Evolutionary conservation across 2,329 filamentous ascomycete species (phyloP).

Genomic region (Microsporum audouinii): DNA sequence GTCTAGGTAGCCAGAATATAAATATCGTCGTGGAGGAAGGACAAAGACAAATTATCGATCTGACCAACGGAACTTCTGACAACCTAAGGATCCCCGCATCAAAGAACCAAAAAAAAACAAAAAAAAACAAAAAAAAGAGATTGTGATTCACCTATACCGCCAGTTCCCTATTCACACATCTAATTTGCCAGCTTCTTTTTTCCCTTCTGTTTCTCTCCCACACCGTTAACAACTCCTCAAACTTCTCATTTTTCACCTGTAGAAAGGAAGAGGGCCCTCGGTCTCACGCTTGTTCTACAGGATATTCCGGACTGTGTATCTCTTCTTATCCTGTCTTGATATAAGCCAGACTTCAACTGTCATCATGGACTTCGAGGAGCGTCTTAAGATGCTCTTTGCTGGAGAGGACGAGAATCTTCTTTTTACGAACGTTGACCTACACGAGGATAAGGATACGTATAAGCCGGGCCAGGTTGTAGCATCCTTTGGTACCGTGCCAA

Average conservation of each 20-base stretch:
- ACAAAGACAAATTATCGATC: too few relatives aligned
- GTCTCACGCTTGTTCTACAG: neutral
- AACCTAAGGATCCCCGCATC: too few relatives aligned
- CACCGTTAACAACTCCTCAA: neutral
- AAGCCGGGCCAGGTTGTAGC: constrained; percentile 2
- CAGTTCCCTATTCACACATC: neutral
- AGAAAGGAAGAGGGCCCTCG: neutral
- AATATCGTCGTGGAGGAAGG: neutral
- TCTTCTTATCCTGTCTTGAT: neutral
- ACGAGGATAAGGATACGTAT: neutral
- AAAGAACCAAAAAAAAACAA: too few relatives aligned
- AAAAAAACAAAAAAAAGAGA: too few relatives aligned
- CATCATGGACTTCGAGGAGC: constrained; percentile 18
- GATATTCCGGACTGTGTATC: neutral
- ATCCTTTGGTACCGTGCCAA: neutral
- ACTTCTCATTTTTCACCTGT: neutral
- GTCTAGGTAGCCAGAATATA: neutral
- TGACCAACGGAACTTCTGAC: too few relatives aligned
- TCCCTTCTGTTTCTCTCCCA: neutral
- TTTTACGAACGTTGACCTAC: constrained; percentile 8
- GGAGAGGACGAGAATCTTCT: constrained; percentile 19
- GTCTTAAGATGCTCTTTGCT: constrained; percentile 23
- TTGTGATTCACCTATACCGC: neutral
- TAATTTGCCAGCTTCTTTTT: neutral
- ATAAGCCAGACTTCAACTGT: neutral